Conservation (phyloP, 2,329 filamentous ascomycete species). For the Stagonosporopsis tanaceti region DNA sequence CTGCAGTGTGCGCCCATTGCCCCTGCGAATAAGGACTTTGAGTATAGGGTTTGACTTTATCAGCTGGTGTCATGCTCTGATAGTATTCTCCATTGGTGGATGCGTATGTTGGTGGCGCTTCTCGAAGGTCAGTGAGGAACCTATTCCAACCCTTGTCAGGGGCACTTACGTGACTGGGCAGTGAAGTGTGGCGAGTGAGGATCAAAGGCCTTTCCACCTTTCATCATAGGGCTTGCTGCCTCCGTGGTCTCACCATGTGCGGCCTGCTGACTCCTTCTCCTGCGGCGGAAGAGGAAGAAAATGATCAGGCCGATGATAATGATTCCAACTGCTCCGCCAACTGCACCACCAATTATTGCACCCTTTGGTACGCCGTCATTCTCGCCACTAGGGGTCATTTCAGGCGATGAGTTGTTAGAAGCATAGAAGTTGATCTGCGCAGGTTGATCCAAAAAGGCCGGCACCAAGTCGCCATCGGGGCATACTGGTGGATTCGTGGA, state of each 20-base stretch:
- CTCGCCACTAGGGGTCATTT: conserved; percentile 1
- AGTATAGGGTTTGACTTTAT: conserved; percentile 21
- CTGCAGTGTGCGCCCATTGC: conserved; percentile 26
- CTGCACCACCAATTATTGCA: conserved; percentile 39
- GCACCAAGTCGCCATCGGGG: not conserved
- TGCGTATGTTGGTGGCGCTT: conserved; percentile 40
- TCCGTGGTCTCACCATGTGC: not conserved
- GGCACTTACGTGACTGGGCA: conserved; percentile 34
- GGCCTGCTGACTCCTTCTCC: conserved; percentile 16
- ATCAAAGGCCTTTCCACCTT: conserved; percentile 20
- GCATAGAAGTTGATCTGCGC: conserved; percentile 31
- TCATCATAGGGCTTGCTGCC: conserved; percentile 24
- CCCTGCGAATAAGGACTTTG: conserved; percentile 20
- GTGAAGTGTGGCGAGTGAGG: conserved; percentile 20
- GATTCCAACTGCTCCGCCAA: conserved; percentile 36
- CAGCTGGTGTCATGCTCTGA: conserved; percentile 14
- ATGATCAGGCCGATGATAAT: conserved; percentile 34
- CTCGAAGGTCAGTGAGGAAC: not conserved
- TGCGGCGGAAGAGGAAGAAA: conserved; percentile 35
- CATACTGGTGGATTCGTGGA: not conserved
- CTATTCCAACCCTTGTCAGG: not conserved
- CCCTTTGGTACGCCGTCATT: conserved; percentile 24
- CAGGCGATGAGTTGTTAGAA: not conserved
- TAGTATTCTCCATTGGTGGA: conserved; percentile 31
- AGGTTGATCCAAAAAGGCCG: conserved; percentile 31